Conservation (phyloP, 1,139 yeast species). For the Candida tunisiensis region DNA sequence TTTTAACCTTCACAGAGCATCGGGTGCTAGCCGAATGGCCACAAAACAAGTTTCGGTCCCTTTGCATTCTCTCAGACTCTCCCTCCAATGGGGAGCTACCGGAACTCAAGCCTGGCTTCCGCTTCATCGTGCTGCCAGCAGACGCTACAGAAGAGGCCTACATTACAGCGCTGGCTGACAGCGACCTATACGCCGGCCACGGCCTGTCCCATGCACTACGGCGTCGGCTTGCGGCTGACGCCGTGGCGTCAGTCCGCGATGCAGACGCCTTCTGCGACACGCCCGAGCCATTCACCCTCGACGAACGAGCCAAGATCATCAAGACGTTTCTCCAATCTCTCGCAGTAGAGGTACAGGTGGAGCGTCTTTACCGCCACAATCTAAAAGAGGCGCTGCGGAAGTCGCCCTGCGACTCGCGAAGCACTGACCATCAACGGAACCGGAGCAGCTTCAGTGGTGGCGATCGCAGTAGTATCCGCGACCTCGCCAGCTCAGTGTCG, state of each 20-base stretch:
- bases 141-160: constrained; percentile 28
- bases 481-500: too few relatives aligned
- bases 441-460: too few relatives aligned
- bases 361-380: constrained; percentile 40
- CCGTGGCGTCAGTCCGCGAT: constrained; percentile 9
- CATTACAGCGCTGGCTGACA: constrained; percentile 22
- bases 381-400: too few relatives aligned
- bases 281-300: constrained; percentile 2
- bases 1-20: constrained; percentile 34
- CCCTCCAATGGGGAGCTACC: constrained; percentile 23
- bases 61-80: constrained; percentile 32
- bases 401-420: too few relatives aligned
- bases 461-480: too few relatives aligned
- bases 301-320: constrained; percentile 31
- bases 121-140: constrained; percentile 29
- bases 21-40: constrained; percentile 46
- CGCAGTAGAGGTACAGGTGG: constrained; percentile 47
- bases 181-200: constrained; percentile 41
- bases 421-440: too few relatives aligned
- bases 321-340: constrained; percentile 29
- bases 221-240: constrained; percentile 19
- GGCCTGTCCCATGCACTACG: constrained; percentile 20
- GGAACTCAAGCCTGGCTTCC: constrained; percentile 15
- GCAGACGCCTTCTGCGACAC: too few relatives aligned
- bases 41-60: constrained; percentile 46